Base-by-base conservation (phyloP, 495 filamentous ascomycete species). In the Astrocystis sublimbata region DNA sequence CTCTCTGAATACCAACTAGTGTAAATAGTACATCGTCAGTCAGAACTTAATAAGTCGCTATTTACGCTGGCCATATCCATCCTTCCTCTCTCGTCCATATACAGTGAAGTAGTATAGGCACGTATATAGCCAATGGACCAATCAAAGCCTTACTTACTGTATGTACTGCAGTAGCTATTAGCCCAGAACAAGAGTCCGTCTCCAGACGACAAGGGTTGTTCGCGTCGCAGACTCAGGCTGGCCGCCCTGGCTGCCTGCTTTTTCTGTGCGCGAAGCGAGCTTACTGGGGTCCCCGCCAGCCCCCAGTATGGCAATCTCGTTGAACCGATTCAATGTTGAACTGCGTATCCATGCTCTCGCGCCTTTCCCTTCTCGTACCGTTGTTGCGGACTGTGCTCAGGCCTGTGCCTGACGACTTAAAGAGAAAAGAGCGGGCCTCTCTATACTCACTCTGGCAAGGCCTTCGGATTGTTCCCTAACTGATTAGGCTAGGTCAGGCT, bases 371-470 rank as follows among this genome's bases (percentile, higher is more conserved):
- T 76, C 69, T 75, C 57, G 67, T 68, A 65, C 61, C 66, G 73
- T 68, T 61, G 77, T 73, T 72, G 71, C 68, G 75, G 69, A 74
- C 49, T 76, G 72, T 75, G 62, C 69, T 76, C 75, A 79, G 75
- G 69, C 73, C 49, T 76, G 72, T 75, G 62, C 69, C 76, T 75
- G 78, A 77, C 76, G 78, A 74, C 75, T 71, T 75, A 78, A 70
- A 79, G 71, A 67, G 76, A 79, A 76, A n/a, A 74, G 71, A 77
- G 76, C 72, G 74, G 76, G 72, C 45, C 64, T 67, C 64, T 67
- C 60, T 65, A 65, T 65, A 65, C 68, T 60, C 61, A 64, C 63
- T 67, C 61, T 62, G 56, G 60, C 46, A 62, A 63, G 68, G 68
- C 62, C 63, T 41, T 79, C 76, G 76, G 76, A 79, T 74, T 74